Conservation (phyloP, 257 asterid species). For the Thymus quinquecostatus region DNA sequence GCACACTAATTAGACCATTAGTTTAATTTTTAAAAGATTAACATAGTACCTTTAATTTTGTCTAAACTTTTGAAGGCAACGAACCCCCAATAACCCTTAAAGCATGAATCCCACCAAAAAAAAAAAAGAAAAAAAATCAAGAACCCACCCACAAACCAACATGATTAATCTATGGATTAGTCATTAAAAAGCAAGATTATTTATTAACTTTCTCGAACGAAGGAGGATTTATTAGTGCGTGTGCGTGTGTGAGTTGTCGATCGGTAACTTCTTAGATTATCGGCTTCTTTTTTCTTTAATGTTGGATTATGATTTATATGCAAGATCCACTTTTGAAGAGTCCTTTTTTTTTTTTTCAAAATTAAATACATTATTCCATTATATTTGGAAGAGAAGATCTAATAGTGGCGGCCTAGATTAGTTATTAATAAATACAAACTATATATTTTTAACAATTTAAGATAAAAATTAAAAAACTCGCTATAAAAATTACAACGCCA, state of each 20-base stretch:
- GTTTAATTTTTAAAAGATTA: constrained; percentile 31
- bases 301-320: neutral
- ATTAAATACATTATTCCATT: neutral
- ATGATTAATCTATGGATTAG: constrained; percentile 35
- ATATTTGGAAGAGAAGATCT: neutral
- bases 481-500: too few relatives aligned
- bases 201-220: constrained; percentile 10
- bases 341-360: neutral
- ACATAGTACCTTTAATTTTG: constrained; percentile 48
- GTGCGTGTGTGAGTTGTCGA: neutral
- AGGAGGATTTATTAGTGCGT: neutral
- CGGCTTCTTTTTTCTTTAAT: constrained; percentile 18
- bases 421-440: too few relatives aligned
- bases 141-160: constrained; percentile 38
- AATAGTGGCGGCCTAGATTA: neutral
- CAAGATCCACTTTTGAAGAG: constrained; percentile 3
- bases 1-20: constrained; percentile 19
- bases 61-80: constrained; percentile 65
- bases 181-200: constrained; percentile 29
- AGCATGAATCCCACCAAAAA: constrained; percentile 40
- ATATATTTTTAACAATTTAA: too few relatives aligned
- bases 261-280: neutral
- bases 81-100: constrained; percentile 44
- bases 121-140: neutral
- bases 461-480: too few relatives aligned